Evolutionary conservation across 345 rosid genomes (phyloP), one percentile per base, ranked within the genome.

Genomic region (Heritiera fomes): DNA sequence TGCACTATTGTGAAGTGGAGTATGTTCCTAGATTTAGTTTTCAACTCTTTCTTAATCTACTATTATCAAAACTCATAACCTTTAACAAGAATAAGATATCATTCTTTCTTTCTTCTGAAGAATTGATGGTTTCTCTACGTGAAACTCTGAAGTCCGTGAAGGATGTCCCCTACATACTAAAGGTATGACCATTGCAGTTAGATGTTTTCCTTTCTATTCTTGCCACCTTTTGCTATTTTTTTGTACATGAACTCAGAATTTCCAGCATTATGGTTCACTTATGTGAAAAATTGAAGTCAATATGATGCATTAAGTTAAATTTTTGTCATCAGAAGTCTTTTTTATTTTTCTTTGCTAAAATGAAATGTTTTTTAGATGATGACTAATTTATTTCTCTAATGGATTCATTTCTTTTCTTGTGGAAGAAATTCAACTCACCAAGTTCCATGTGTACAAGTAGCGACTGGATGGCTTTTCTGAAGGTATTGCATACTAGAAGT

Each of bases 351-450:
- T 72, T 30, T 78, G 75, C 59, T 58, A 50, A 75, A 65, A 60
- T 59, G 63, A 75, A 61, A 38, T 34, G 55, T 32, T 20, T 67
- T 71, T 56, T 65, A 43, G 56, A 61, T 79, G 59, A 43, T 79
- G 64, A 60, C 56, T 71, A 73, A 72, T 38, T 38, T 73, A 73
- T 55, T 73, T 34, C 63, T 53, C 49, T 53, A 40, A 55, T 49
- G 9, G 45, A 73, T 76, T 69, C 30, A 13, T 62, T 60, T 83
- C 77, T 83, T 79, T 75, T 82, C 81, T 40, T 71, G 47, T 66
- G 80, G 79, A 77, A 95, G 99, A 95, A 95, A 91, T 93, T 95
- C 87, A 91, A 93, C 86, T 93, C 95, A 45, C 99, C 97, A 79
- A 92, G 93, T 85, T 87, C 94, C 79, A 73, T 83, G 45, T 91